These are phyloP conservation scores for Helotiales sp. DNA, from an alignment of 2,329 filamentous ascomycete species.

Conservation along the genomic window DNA sequence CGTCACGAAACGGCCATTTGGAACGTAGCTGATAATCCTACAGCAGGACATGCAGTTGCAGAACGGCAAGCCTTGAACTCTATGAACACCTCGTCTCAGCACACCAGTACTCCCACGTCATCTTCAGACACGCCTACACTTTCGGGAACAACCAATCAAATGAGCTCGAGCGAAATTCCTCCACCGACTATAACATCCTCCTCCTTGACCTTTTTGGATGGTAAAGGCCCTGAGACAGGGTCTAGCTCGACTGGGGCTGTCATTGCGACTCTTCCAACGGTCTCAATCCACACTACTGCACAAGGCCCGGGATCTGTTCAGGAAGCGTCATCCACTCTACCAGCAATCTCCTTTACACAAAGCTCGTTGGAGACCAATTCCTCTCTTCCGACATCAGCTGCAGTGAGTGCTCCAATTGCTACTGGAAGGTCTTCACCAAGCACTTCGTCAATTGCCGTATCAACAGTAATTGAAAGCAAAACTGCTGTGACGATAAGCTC, in stretches of 20 bases:
- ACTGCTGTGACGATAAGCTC: too few relatives aligned
- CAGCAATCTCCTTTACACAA: too few relatives aligned
- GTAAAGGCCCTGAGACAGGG: not conserved
- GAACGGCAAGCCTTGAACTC: too few relatives aligned
- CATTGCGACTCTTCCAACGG: not conserved
- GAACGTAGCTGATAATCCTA: not conserved
- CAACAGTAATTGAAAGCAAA: not conserved
- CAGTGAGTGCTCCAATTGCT: too few relatives aligned
- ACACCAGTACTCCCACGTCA: not conserved
- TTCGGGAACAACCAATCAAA: not conserved
- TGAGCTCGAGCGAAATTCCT: not conserved
- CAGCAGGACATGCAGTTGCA: not conserved
- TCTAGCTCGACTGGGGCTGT: not conserved
- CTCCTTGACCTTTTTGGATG: not conserved
- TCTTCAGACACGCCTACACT: not conserved
- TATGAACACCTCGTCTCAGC: not conserved
- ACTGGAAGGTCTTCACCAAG: too few relatives aligned
- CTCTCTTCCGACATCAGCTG: too few relatives aligned
- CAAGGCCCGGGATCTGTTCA: not conserved
- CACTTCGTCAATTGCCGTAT: not conserved
- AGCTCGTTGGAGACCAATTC: too few relatives aligned
- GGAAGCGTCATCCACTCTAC: too few relatives aligned
- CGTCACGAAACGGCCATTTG: too few relatives aligned
- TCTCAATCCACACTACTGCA: not conserved
- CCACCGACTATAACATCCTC: not conserved